phyloP scores from a whole-genome alignment of 768 basidiomycete species.

The Lepiota subincarnata region DNA sequence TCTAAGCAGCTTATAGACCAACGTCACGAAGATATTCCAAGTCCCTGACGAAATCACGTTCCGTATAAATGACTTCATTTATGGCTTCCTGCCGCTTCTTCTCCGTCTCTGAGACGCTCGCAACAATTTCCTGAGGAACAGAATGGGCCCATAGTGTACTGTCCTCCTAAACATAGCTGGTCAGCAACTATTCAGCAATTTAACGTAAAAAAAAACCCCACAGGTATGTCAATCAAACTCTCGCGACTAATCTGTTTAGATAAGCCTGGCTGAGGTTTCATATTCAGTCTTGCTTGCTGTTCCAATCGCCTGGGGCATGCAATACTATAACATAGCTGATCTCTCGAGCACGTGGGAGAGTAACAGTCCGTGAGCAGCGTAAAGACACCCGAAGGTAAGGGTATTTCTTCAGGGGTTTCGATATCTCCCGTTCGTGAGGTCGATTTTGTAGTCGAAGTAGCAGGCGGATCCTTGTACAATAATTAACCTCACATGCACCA shows the following conservation, averaged over 20 bases:
- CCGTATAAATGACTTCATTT: slow-evolving; percentile 93
- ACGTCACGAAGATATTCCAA: slow-evolving; percentile 98
- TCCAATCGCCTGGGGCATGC: slow-evolving; percentile 92
- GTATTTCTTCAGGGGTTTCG: slow-evolving; percentile 55
- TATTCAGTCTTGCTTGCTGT: slow-evolving; percentile 90
- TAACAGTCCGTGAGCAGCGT: slow-evolving; percentile 97
- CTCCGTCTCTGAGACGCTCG: slow-evolving; percentile 88
- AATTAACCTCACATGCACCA: not conserved
- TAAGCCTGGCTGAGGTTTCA: slow-evolving; percentile 89
- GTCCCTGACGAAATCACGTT: slow-evolving; percentile 96
- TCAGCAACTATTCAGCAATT: not conserved
- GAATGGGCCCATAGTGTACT: slow-evolving; percentile 95
- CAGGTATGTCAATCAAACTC: slow-evolving; percentile 75
- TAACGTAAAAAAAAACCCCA: slow-evolving; percentile 28
- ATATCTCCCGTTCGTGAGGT: slow-evolving; percentile 26
- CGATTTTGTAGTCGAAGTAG: slow-evolving; percentile 23
- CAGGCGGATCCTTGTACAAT: slow-evolving; percentile 5
- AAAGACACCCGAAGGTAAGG: slow-evolving; percentile 90
- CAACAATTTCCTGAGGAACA: slow-evolving; percentile 90
- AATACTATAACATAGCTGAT: slow-evolving; percentile 95
- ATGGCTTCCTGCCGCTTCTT: slow-evolving; percentile 97
- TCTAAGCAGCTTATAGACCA: slow-evolving; percentile 24
- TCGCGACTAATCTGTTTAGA: slow-evolving; percentile 81
- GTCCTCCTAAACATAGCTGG: slow-evolving; percentile 26
- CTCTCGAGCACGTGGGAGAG: slow-evolving; percentile 93